phyloP scores from a whole-genome alignment of 2,329 filamentous ascomycete species.

The Tolypocladium ophioglossoides region DNA sequence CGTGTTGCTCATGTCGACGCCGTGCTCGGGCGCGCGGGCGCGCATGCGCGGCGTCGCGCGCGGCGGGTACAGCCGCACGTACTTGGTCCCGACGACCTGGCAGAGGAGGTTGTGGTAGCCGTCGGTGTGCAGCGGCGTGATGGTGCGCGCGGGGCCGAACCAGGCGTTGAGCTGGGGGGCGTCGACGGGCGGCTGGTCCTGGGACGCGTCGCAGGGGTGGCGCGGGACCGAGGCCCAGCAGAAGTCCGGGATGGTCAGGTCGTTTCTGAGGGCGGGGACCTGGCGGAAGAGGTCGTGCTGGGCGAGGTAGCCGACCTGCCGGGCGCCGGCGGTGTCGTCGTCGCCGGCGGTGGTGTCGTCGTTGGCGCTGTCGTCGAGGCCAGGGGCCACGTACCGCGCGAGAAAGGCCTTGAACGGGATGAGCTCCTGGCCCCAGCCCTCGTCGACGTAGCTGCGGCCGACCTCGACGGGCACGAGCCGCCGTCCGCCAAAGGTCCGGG shows the following conservation, averaged over 20 bases:
- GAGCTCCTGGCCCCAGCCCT: conserved; percentile 73
- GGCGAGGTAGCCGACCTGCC: conserved; percentile 65
- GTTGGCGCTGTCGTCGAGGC: conserved; percentile 5
- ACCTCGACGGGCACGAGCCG: conserved; percentile 80
- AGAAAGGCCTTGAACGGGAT: conserved; percentile 67
- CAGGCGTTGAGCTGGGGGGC: conserved; percentile 76
- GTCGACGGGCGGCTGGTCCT: conserved; percentile 31
- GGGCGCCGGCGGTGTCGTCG: conserved; percentile 6
- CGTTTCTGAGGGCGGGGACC: conserved; percentile 62
- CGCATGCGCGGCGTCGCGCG: conserved; percentile 45
- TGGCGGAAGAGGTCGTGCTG: conserved; percentile 84
- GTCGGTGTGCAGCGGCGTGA: conserved; percentile 88
- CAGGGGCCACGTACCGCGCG: conserved; percentile 39
- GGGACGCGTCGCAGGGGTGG: conserved; percentile 28
- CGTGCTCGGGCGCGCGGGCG: conserved; percentile 51
- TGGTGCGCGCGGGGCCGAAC: conserved; percentile 81
- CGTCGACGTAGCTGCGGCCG: conserved; percentile 79
- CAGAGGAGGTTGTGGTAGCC: conserved; percentile 87
- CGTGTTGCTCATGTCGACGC: conserved; percentile 89
- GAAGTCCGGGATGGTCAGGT: conserved; percentile 74
- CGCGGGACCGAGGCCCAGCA: conserved; percentile 63
- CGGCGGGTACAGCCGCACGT: conserved; percentile 79
- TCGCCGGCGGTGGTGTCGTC: not conserved
- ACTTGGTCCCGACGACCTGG: conserved; percentile 85
- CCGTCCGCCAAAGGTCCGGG: conserved; percentile 62